Evolutionary conservation across 331 rosid species (phyloP).

Genomic region (Quercus phellos): DNA sequence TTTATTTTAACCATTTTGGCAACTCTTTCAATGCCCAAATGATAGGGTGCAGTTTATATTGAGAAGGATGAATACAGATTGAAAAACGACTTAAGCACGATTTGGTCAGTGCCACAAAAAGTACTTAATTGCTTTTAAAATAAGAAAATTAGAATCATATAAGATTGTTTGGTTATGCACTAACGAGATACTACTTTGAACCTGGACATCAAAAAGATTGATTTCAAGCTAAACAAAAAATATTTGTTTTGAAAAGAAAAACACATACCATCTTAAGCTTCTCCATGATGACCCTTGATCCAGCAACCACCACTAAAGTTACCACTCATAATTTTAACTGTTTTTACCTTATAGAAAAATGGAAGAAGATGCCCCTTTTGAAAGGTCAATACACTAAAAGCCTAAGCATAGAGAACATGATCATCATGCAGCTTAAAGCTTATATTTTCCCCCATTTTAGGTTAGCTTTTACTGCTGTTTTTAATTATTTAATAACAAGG

Average conservation of each 20-base stretch:
- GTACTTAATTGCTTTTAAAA: no score
- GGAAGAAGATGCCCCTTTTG: neutral
- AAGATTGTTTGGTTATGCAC: neutral
- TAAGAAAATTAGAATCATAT: no score
- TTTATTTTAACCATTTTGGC: neutral
- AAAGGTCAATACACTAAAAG: neutral
- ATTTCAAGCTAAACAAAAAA: neutral
- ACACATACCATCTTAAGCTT: neutral
- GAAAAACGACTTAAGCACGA: neutral
- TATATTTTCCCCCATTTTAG: neutral
- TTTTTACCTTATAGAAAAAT: neutral
- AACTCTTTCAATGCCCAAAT: neutral
- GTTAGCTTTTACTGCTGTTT: neutral
- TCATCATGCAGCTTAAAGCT: neutral
- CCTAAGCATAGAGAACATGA: neutral
- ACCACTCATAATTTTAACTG: neutral
- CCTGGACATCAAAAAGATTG: neutral
- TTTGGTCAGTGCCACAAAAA: no score
- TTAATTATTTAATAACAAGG: neutral
- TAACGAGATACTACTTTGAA: neutral
- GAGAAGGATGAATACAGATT: neutral
- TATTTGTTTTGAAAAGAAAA: neutral
- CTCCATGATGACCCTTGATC: neutral
- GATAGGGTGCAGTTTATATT: neutral
- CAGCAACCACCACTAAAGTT: no score